Conservation (phyloP, 495 filamentous ascomycete genomes). For the Trypethelium eluteriae region DNA sequence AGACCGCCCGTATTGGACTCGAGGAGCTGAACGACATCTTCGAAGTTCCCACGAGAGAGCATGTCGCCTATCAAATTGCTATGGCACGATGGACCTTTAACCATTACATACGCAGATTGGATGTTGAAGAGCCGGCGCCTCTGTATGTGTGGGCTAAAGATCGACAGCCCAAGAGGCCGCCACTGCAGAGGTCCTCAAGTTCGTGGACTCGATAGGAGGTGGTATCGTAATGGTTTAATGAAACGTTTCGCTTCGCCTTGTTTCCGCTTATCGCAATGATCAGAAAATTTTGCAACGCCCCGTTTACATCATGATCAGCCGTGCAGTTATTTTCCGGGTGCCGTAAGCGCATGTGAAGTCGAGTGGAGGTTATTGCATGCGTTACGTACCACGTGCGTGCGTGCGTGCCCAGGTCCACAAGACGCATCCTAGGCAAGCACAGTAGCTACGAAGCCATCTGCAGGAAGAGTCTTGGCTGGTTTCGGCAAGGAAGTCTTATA, state of each 20-base stretch:
- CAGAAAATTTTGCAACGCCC: too few relatives aligned
- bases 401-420: too few relatives aligned
- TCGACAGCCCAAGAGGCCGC: neutral
- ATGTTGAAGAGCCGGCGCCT: conserved; percentile 1
- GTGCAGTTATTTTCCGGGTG: too few relatives aligned
- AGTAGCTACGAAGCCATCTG: too few relatives aligned
- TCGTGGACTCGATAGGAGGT: neutral
- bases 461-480: too few relatives aligned
- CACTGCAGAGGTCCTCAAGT: neutral
- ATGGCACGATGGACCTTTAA: conserved; percentile 1
- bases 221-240: neutral
- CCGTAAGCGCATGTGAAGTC: too few relatives aligned
- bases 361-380: too few relatives aligned
- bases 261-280: neutral
- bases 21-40: conserved; percentile 82
- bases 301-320: too few relatives aligned
- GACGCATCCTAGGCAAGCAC: too few relatives aligned
- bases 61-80: conserved; percentile 34
- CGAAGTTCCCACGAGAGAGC: conserved; percentile 33
- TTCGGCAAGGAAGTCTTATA: too few relatives aligned
- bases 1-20: conserved; percentile 37
- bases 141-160: conserved; percentile 9
- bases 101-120: neutral
- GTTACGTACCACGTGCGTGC: too few relatives aligned
- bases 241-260: neutral